Evolutionary conservation across 257 asterid species (phyloP), one percentile per base, ranked within the genome.

Genomic region (Penstemon newberryi): DNA sequence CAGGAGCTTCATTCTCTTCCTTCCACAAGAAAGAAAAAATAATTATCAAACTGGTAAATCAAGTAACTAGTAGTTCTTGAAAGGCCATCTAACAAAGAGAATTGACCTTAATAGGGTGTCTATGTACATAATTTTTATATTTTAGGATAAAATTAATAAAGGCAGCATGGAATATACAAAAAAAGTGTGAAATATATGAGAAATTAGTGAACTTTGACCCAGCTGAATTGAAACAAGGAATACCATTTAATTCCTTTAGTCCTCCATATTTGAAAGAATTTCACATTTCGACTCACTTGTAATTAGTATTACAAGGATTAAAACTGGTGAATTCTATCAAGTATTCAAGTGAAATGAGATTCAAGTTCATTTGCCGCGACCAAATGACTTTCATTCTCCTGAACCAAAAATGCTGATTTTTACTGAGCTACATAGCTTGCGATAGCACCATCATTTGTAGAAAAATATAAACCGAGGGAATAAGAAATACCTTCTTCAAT

Each of bases 1-100:
- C 97, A 60, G 97, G 97, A 65, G 83, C 77, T 84, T 94, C 99
- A 78, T 87, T 87, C 82, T 91, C 99, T 91, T 84, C 86, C 96
- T 84, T 91, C 95, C 95, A 82, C 92, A 84, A 84, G 61, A 79
- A 72, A 85, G 59, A 64, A 66, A 73, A 40, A 75, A 44, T 25
- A 70, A 77, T 65, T 44, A 77, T n/a, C 71, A 56, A 69, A 41
- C 42, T 46, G 45, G 56, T 56, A 43, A 37, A 59, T 50, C 46
- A 47, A 71, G 57, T 55, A 60, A 53, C 46, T 49, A 13, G 56
- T 9, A 42, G 47, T 9, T 39, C 41, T 36, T 36, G 46, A 67
- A 59, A 65, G 25, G 41, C 62, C 56, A 15, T 25, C 15, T 40
- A n/a, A 50, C 46, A 66, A 57, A 44, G 61, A 36, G 57, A 57